Evolutionary conservation across 441 rosid genomes (phyloP).

Genomic region (Isatis lusitanica): DNA sequence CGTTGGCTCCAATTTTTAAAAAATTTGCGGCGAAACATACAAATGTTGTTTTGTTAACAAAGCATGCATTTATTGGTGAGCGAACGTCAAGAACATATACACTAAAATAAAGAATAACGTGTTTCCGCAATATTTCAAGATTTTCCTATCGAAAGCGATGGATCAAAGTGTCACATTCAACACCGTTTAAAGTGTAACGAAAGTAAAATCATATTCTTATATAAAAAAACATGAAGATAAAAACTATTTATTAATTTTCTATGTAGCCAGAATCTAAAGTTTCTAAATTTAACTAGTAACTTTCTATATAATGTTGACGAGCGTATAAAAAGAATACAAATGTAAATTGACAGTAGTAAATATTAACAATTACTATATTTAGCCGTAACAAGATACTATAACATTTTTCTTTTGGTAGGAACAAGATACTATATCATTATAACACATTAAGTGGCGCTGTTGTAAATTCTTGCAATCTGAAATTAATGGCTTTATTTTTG

Average conservation of each 20-base stretch:
- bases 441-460: neutral
- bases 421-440: too few relatives aligned
- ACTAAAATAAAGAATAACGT: neutral
- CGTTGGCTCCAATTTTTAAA: neutral
- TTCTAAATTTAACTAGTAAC: neutral
- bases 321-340: neutral
- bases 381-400: too few relatives aligned
- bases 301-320: neutral
- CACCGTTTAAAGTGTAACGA: neutral
- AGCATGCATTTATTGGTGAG: slow-evolving; percentile 4
- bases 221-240: neutral
- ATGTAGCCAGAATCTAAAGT: neutral
- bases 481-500: neutral
- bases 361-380: too few relatives aligned
- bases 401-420: too few relatives aligned
- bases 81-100: neutral
- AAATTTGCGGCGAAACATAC: neutral
- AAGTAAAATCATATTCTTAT: neutral
- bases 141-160: slow-evolving; percentile 15
- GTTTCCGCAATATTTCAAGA: neutral
- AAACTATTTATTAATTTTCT: neutral
- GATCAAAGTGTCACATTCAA: slow-evolving; percentile 23
- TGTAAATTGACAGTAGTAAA: too few relatives aligned
- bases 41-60: neutral
- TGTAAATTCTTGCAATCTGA: neutral